Evolutionary conservation across 306 rosid genomes (phyloP).

Genomic region (Dalbergia cultrata): DNA sequence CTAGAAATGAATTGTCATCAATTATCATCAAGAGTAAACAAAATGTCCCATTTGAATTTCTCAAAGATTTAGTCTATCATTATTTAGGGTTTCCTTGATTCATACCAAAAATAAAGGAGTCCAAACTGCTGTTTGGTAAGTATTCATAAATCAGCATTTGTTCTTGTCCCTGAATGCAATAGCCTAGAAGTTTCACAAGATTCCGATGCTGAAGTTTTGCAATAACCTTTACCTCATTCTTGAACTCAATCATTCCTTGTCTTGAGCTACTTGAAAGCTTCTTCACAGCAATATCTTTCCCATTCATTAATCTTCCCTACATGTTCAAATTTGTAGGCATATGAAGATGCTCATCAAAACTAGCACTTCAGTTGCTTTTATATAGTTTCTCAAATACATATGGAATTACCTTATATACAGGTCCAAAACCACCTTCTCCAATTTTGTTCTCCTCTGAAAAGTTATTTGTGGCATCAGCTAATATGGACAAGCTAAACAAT

Average conservation of each 20-base stretch:
- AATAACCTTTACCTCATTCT: conserved; percentile 28
- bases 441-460: background rate
- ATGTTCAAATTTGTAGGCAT: background rate
- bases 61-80: too few relatives aligned
- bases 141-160: conserved; percentile 39
- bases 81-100: background rate
- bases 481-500: too few relatives aligned
- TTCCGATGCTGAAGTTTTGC: conserved; percentile 35
- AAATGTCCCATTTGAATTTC: too few relatives aligned
- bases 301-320: conserved; percentile 24
- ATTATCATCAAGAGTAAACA: too few relatives aligned
- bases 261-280: conserved; percentile 26
- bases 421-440: conserved; percentile 37
- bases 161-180: conserved; percentile 19
- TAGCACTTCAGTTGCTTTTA: background rate
- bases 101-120: conserved; percentile 38
- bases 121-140: conserved; percentile 28
- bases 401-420: background rate
- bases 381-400: background rate
- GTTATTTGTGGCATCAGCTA: background rate
- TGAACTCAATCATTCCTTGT: conserved; percentile 30
- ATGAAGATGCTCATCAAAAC: background rate
- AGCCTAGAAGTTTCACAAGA: conserved; percentile 37
- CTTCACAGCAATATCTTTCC: conserved; percentile 32
- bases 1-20: background rate